Percentiles rank a stretch among this genome's conserved stretches.
Conservation (phyloP, 2,329 filamentous ascomycete species). For the Alternaria gansuensis region DNA sequence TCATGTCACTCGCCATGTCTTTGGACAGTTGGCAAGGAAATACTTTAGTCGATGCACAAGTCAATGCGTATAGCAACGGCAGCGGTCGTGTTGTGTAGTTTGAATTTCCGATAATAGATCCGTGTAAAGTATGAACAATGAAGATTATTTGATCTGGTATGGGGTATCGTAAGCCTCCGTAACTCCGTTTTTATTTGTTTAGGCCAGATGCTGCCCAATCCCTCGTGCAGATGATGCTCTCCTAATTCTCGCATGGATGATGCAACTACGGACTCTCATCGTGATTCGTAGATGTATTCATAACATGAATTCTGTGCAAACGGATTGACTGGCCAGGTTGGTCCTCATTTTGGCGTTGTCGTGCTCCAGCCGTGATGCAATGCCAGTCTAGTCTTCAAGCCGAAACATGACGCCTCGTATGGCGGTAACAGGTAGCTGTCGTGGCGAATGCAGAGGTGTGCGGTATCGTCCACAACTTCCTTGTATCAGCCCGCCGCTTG, state of each 20-base stretch:
- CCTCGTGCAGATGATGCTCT: neutral
- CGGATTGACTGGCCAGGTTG: too few relatives aligned
- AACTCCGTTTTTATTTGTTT: neutral
- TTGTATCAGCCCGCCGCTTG: conserved; percentile 8
- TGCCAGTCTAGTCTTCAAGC: too few relatives aligned
- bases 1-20: neutral
- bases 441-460: neutral
- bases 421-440: neutral
- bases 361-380: too few relatives aligned
- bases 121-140: neutral
- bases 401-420: too few relatives aligned
- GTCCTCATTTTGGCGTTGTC: too few relatives aligned
- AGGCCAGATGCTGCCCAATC: neutral
- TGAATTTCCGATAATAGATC: too few relatives aligned
- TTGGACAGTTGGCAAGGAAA: neutral
- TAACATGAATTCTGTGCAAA: neutral
- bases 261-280: neutral
- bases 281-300: neutral
- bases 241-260: neutral
- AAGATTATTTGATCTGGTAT: neutral
- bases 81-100: too few relatives aligned
- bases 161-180: conserved; percentile 6
- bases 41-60: neutral
- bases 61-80: neutral
- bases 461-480: neutral